Evolutionary conservation across 768 basidiomycete species (phyloP).

Genomic region (Collybia nuda): DNA sequence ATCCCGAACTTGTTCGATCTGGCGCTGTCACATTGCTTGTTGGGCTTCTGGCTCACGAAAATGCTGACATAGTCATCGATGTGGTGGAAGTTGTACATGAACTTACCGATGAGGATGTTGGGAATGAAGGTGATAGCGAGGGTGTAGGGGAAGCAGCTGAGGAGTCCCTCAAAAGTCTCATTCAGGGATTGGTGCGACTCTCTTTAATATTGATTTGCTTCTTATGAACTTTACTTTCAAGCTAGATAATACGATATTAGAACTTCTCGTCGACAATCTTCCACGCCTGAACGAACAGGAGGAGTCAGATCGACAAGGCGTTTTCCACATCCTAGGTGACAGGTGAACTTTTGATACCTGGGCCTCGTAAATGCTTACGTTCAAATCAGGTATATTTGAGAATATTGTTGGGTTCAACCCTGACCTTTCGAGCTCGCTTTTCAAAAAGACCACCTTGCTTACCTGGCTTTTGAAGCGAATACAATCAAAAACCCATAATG

Average conservation of each 20-base stretch:
- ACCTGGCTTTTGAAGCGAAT: slow-evolving; percentile 81
- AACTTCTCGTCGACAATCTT: slow-evolving; percentile 88
- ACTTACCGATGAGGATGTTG: slow-evolving; percentile 94
- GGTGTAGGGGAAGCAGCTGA: slow-evolving; percentile 64
- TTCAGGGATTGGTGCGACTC: slow-evolving; percentile 70
- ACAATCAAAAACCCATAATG: slow-evolving; percentile 71
- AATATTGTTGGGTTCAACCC: slow-evolving; percentile 89
- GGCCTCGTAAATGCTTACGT: neutral
- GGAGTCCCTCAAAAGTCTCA: slow-evolving; percentile 70
- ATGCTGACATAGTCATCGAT: slow-evolving; percentile 95
- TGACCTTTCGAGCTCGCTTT: slow-evolving; percentile 64
- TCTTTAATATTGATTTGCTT: neutral
- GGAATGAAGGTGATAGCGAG: slow-evolving; percentile 68
- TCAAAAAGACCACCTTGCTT: slow-evolving; percentile 73
- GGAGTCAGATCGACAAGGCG: slow-evolving; percentile 87
- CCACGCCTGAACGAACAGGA: slow-evolving; percentile 86
- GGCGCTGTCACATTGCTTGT: slow-evolving; percentile 70
- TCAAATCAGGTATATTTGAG: slow-evolving; percentile 77
- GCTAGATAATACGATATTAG: slow-evolving; percentile 83
- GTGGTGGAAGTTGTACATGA: slow-evolving; percentile 92
- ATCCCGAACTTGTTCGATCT: slow-evolving; percentile 84
- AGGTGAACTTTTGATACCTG: neutral
- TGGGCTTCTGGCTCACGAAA: slow-evolving; percentile 92
- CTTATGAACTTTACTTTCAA: slow-evolving; percentile 26
- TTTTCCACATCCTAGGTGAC: slow-evolving; percentile 89